phyloP scores from a whole-genome alignment of 2,329 filamentous ascomycete species.

The Cladosporium austrohemisphaericum region DNA sequence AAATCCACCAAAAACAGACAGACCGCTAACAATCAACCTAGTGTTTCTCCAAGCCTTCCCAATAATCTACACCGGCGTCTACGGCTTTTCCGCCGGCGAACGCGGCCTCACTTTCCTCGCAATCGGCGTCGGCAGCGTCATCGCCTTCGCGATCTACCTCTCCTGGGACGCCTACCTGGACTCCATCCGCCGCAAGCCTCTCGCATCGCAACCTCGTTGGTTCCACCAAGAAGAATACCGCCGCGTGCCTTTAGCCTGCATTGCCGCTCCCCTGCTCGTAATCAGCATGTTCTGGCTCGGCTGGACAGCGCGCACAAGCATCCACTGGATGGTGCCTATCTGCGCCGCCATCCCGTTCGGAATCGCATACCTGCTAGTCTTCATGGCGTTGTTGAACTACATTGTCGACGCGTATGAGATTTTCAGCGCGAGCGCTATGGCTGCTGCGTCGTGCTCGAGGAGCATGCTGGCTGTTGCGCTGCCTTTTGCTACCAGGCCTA shows the following conservation, averaged over 20 bases:
- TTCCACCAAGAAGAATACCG: constrained; percentile 61
- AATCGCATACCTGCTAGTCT: constrained; percentile 46
- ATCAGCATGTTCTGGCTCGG: constrained; percentile 42
- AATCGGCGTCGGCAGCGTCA: constrained; percentile 60
- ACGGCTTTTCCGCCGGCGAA: constrained; percentile 60
- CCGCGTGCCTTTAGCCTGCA: constrained; percentile 66
- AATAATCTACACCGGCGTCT: constrained; percentile 61
- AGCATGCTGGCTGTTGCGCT: constrained; percentile 68
- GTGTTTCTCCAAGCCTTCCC: constrained; percentile 72
- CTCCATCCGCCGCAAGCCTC: constrained; percentile 44
- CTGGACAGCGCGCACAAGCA: constrained; percentile 34
- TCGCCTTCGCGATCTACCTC: constrained; percentile 56
- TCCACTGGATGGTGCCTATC: constrained; percentile 45
- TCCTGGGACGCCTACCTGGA: constrained; percentile 60
- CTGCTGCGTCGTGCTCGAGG: constrained; percentile 77
- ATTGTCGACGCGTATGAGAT: constrained; percentile 63
- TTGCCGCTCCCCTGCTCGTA: constrained; percentile 56
- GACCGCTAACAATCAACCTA: constrained; percentile 19
- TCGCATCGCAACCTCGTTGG: constrained; percentile 48
- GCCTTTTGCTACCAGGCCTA: constrained; percentile 45
- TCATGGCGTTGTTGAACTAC: constrained; percentile 59
- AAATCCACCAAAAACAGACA: background rate
- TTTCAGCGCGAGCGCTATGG: constrained; percentile 73
- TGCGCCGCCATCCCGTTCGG: constrained; percentile 42
- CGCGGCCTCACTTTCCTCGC: constrained; percentile 66